Evolutionary conservation across 1,139 yeast genomes (phyloP), one percentile per base, ranked within the genome.

Genomic region (Blastobotrys illinoisensis): DNA sequence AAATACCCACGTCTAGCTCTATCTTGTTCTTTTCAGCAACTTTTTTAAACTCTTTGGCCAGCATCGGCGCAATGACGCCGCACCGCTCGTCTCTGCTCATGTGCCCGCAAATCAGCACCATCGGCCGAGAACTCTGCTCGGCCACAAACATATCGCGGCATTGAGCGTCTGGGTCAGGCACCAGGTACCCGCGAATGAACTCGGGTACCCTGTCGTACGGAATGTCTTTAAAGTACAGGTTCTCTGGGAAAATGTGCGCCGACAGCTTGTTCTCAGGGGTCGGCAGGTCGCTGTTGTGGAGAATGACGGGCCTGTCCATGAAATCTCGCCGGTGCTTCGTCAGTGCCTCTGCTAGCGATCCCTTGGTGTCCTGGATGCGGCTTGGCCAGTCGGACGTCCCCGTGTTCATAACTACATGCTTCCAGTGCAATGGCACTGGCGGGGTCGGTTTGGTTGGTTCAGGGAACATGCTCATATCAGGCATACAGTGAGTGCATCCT

Each of bases 41-140:
- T 46, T 60, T 61, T 16, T 67, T 64, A 55, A 86, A 80, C 65
- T 86, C 90, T 4, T 71, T 62, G 46, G 68, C 64, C 0, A 86
- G 64, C 18, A 81, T 53, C 0, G 89, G 89, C 0, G 86, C 91
- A 9, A 83, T 62, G 18, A 69, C 63, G 0, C 91, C 93, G 70
- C 95, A 86, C 47, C 95, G 67, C 1, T 74, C 71, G 65, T 86
- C 95, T 56, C 93, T 68, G 48, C 76, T 69, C 0, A 74, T 65
- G 63, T 86, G 95, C 0, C 89, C 91, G 67, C 95, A 86, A 1
- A 84, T 78, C 21, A 85, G 67, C 0, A 83, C 55, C 56, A 60
- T 23, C 3, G 59, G 58, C 16, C 54, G 24, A 28, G 44, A 23
- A n/a, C 44, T 43, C 36, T 44, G 19, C 24, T 45, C 40, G n/a